Percentiles rank a stretch among this genome's conserved stretches.
Evolutionary conservation across 345 rosid species (phyloP).

Genomic region (Citrus inodora): DNA sequence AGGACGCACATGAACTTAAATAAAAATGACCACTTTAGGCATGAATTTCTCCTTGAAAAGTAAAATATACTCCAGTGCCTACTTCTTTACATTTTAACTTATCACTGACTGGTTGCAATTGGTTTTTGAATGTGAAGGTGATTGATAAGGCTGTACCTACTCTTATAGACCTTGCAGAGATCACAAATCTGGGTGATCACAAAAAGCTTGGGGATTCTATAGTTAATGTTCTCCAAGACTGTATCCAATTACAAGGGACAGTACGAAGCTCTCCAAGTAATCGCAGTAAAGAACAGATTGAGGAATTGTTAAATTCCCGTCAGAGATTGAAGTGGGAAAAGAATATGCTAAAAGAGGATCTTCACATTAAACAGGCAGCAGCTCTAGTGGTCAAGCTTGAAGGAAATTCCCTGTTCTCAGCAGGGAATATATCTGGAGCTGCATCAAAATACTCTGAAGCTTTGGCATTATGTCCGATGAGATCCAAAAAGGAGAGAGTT

Average conservation of each 20-base stretch:
- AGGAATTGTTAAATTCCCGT: slow-evolving; percentile 62
- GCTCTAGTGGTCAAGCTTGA: slow-evolving; percentile 92
- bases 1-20: not conserved
- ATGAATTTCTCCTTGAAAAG: not conserved
- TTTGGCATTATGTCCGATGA: slow-evolving; percentile 80
- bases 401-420: slow-evolving; percentile 94
- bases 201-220: slow-evolving; percentile 90
- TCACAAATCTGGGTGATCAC: slow-evolving; percentile 80
- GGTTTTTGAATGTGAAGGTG: slow-evolving; percentile 34
- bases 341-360: slow-evolving; percentile 93
- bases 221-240: slow-evolving; percentile 75
- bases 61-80: not conserved
- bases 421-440: slow-evolving; percentile 89
- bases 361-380: slow-evolving; percentile 96
- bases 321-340: slow-evolving; percentile 92
- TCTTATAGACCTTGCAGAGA: slow-evolving; percentile 84
- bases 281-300: slow-evolving; percentile 68
- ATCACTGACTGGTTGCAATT: not conserved
- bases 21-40: not conserved
- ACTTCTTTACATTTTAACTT: not conserved
- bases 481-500: slow-evolving; percentile 94
- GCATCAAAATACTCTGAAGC: slow-evolving; percentile 94
- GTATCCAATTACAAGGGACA: slow-evolving; percentile 55
- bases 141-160: slow-evolving; percentile 76
- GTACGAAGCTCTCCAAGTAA: slow-evolving; percentile 41